phyloP scores from a whole-genome alignment of 345 rosid genomes.

The Streptanthus diversifolius region DNA sequence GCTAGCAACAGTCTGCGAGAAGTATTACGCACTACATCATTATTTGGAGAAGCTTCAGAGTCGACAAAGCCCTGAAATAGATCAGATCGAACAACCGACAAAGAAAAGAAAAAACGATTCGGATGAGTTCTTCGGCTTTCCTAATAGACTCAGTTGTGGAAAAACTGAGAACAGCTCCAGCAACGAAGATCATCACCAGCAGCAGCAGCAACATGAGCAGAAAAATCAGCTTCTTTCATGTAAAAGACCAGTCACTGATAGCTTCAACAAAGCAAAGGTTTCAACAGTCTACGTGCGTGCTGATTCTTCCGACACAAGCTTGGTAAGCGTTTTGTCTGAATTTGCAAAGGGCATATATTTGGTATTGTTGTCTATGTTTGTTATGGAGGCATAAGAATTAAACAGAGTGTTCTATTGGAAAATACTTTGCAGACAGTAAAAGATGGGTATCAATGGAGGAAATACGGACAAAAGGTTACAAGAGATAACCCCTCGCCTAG shows the following conservation, averaged over 20 bases:
- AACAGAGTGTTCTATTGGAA: neutral
- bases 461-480: slow-evolving; percentile 98
- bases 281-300: slow-evolving; percentile 44
- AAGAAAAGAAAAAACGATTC: slow-evolving; percentile 43
- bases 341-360: neutral
- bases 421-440: slow-evolving; percentile 50
- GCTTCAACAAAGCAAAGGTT: slow-evolving; percentile 39
- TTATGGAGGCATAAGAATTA: neutral
- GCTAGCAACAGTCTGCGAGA: slow-evolving; percentile 34
- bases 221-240: slow-evolving; percentile 26
- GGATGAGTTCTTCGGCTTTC: slow-evolving; percentile 32
- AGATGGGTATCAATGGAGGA: slow-evolving; percentile 96
- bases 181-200: slow-evolving; percentile 46
- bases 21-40: slow-evolving; percentile 33
- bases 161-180: slow-evolving; percentile 49
- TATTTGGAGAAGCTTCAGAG: slow-evolving; percentile 41
- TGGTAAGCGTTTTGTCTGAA: slow-evolving; percentile 42
- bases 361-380: neutral
- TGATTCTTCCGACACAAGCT: slow-evolving; percentile 53
- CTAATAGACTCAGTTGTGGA: slow-evolving; percentile 29
- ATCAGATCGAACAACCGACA: slow-evolving; percentile 15
- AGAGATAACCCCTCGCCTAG: slow-evolving; percentile 95
- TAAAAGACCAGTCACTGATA: slow-evolving; percentile 45
- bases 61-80: slow-evolving; percentile 20
- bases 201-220: slow-evolving; percentile 1